A percentile compares a stretch with the other conserved stretches of the same genome.
Conservation (phyloP, 495 filamentous ascomycete genomes). For the Tirmania nivea region DNA sequence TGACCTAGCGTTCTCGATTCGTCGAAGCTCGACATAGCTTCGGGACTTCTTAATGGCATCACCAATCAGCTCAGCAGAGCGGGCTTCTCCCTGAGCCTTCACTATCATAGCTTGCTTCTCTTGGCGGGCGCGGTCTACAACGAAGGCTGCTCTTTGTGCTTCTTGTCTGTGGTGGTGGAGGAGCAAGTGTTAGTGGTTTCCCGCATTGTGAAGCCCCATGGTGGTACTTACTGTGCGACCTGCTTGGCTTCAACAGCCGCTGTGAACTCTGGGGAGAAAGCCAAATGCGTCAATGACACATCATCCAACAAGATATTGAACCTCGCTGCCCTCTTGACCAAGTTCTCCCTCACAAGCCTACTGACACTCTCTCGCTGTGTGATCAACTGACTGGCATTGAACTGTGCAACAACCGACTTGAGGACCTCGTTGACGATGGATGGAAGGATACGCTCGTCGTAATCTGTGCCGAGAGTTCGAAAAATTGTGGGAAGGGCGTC, state of each 20-base stretch:
- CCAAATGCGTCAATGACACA: conserved; percentile 95
- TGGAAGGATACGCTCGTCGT: conserved; percentile 88
- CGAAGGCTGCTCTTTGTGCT: conserved; percentile 87
- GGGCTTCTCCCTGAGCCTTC: conserved; percentile 94
- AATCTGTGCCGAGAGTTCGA: conserved; percentile 83
- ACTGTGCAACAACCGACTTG: conserved; percentile 96
- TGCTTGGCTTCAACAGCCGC: conserved; percentile 98
- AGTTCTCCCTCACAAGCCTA: conserved; percentile 73
- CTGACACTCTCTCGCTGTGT: conserved; percentile 96
- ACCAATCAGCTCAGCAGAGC: conserved; percentile 91
- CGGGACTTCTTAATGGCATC: conserved; percentile 98
- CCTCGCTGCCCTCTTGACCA: conserved; percentile 69
- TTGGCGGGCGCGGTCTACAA: conserved; percentile 96
- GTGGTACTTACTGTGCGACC: conserved; percentile 45
- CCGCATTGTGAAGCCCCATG: not conserved
- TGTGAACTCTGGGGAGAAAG: conserved; percentile 98
- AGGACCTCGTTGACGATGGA: conserved; percentile 97
- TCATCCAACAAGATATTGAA: conserved; percentile 97
- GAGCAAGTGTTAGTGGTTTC: not conserved
- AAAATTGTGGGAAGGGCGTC: conserved; percentile 88
- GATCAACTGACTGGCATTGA: conserved; percentile 95
- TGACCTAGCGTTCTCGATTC: conserved; percentile 83
- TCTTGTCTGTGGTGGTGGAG: conserved; percentile 38
- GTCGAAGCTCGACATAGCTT: conserved; percentile 85
- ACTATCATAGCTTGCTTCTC: conserved; percentile 99